Base-by-base conservation (phyloP, 2,329 filamentous ascomycete genomes). In the Clonostachys rhizophaga region DNA sequence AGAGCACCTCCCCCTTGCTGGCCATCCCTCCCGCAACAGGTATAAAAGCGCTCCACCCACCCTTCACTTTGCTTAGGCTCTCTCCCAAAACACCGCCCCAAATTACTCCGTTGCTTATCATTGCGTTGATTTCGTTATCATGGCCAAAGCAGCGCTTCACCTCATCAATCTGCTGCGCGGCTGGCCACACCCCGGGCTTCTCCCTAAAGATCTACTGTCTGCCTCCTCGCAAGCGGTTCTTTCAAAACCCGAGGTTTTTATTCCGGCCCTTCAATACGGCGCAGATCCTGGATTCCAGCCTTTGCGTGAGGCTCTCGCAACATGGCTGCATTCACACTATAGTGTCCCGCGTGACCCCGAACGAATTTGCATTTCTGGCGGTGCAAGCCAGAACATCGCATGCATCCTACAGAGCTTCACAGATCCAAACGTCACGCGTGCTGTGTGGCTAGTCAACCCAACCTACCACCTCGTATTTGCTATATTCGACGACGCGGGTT, bases 401-500 rank as follows among this genome's bases (percentile, higher is more conserved):
- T 87, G 83, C 58, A 69, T 95, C 5, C 69, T 96, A 44, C 81
- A 87, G 63, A 87, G 87, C 33, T 96, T 87, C 59, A 87, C 89
- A 0, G 91, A 96, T 62, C 87, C 89, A 1, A 66, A 72, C 4
- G 86, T 84, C 58, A 96, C 91, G 2, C 73, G 78, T 42, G 81
- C 81, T 54, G 74, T 95, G 10, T 96, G 89, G 87, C 79, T 91
- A 65, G 82, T 91, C 3, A 83, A 86, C 17, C 91, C 91, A 5
- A 86, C 86, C 42, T 96, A 96, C 62, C 87, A 89, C 65, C 73
- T 95, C n/a, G 87, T 84, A 0, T 91, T 87, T 58, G 77, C 84
- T n/a, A 87, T 95, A 47, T 91, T 96, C 58, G 83, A 87, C 48
- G 91, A 96, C 64, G 75, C 84, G 6, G 87, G 89, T 1, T 90